Conservation (phyloP, 441 rosid species). For the Viola pubescens region DNA sequence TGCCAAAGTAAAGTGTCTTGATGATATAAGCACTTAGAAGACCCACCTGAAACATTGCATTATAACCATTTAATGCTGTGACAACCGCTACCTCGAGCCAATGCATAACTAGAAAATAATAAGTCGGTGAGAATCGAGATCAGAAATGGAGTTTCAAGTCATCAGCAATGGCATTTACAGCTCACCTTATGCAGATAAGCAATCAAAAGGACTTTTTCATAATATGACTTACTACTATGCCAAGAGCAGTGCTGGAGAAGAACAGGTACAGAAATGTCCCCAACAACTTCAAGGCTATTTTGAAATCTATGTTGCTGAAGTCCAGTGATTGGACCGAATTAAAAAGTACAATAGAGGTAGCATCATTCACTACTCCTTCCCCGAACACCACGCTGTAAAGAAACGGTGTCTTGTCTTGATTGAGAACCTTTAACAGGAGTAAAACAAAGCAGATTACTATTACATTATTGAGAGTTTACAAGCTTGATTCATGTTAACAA, state of each 20-base stretch:
- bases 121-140: neutral
- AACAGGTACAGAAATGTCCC: conserved; percentile 66
- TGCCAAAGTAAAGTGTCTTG: conserved; percentile 64
- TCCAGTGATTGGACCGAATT: conserved; percentile 51
- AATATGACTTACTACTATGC: conserved; percentile 44
- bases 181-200: no score
- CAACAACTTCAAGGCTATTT: conserved; percentile 33
- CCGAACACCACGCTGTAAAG: conserved; percentile 69
- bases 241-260: conserved; percentile 55
- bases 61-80: conserved; percentile 10
- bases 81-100: neutral
- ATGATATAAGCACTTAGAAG: conserved; percentile 64
- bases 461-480: neutral
- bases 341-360: conserved; percentile 69
- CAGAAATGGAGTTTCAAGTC: no score
- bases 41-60: conserved; percentile 40
- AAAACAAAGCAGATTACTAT: conserved; percentile 9
- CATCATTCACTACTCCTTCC: conserved; percentile 82
- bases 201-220: neutral
- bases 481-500: neutral
- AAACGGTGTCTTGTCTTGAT: conserved; percentile 73
- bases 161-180: no score
- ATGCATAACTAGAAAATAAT: neutral
- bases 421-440: conserved; percentile 44
- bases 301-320: conserved; percentile 28